Conservation (phyloP, 345 rosid species). For the Lumnitzera racemosa region DNA sequence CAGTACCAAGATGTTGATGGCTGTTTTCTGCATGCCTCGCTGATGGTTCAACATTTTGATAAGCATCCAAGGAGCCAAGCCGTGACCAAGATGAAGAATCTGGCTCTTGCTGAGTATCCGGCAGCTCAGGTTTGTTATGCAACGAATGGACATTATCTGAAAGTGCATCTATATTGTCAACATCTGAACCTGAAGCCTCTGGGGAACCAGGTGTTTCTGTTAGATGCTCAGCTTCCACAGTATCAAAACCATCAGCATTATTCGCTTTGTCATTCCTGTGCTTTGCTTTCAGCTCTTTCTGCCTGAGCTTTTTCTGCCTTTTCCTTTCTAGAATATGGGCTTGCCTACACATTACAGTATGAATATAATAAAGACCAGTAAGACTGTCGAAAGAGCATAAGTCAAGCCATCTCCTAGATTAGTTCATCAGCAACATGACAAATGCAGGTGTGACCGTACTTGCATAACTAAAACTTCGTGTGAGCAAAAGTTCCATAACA, state of each 20-base stretch:
- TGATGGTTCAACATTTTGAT: conserved; percentile 27
- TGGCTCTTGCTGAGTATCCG: conserved; percentile 25
- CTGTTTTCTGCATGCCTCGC: conserved; percentile 2
- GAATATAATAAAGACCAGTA: conserved; percentile 6
- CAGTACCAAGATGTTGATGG: conserved; percentile 1
- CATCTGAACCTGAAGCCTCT: conserved; percentile 34
- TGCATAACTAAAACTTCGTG: no score
- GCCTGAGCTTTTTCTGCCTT: conserved; percentile 77
- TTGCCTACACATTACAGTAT: conserved; percentile 35
- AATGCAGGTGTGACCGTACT: no score
- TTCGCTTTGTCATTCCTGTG: conserved; percentile 33
- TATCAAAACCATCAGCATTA: conserved; percentile 28
- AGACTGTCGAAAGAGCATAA: no score
- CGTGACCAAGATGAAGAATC: conserved; percentile 38
- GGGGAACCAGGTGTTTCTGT: conserved; percentile 36
- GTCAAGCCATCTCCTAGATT: no score
- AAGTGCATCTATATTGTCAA: conserved; percentile 26
- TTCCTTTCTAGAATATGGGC: conserved; percentile 75
- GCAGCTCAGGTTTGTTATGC: conserved; percentile 26
- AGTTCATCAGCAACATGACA: no score
- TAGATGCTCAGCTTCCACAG: conserved; percentile 31
- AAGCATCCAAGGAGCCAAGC: conserved; percentile 17
- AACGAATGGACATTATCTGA: conserved; percentile 27
- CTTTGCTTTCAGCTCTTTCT: conserved; percentile 73
- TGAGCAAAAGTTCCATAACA: no score